Conservation (phyloP, 2,329 filamentous ascomycete species). For the Cercospora janseana region DNA sequence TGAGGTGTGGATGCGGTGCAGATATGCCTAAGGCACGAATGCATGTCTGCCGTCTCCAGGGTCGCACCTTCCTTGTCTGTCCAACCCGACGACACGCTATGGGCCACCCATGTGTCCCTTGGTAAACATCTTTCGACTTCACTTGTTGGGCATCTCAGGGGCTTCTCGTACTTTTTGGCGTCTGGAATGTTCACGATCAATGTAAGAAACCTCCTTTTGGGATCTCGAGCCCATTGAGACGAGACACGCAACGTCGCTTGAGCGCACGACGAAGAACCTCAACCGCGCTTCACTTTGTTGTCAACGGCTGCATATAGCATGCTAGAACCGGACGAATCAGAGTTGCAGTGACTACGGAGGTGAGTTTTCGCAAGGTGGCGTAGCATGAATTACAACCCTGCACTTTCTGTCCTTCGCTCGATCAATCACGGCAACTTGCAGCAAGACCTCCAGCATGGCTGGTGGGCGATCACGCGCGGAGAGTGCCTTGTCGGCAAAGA, state of each 20-base stretch:
- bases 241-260: not conserved
- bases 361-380: not conserved
- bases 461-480: conserved; percentile 1
- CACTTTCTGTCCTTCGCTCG: not conserved
- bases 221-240: not conserved
- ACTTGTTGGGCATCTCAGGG: not conserved
- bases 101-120: not conserved
- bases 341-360: not conserved
- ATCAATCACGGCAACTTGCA: conserved; percentile 2
- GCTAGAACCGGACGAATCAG: not conserved
- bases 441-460: conserved; percentile 2
- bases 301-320: not conserved
- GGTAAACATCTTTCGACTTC: not conserved
- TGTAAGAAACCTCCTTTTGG: not conserved
- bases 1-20: not conserved
- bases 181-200: conserved; percentile 5
- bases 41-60: not conserved
- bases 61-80: conserved; percentile 5
- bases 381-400: not conserved
- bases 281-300: conserved; percentile 1
- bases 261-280: not conserved
- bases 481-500: not conserved
- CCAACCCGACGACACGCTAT: not conserved
- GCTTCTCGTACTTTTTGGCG: conserved; percentile 6
- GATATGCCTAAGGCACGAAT: not conserved